phyloP scores from a whole-genome alignment of 768 basidiomycete species.

The Clitopilus hobsonii region DNA sequence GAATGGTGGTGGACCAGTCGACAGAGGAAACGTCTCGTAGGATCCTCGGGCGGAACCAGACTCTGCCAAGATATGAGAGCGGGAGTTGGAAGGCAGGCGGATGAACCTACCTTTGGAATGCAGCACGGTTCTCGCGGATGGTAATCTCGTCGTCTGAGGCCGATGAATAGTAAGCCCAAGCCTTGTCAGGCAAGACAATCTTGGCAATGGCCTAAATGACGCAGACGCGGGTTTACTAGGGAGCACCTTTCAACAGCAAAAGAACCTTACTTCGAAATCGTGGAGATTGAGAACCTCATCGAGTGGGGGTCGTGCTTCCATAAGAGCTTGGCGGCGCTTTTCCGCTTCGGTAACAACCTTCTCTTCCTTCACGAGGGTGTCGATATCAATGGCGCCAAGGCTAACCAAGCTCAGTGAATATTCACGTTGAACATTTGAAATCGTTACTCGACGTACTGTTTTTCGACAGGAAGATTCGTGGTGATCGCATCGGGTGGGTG shows the following conservation, averaged over 20 bases:
- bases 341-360: conserved; percentile 67
- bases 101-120: conserved; percentile 69
- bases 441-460: conserved; percentile 66
- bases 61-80: conserved; percentile 23
- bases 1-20: conserved; percentile 72
- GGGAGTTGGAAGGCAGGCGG: not conserved
- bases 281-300: conserved; percentile 83
- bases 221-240: conserved; percentile 3
- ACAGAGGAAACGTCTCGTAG: conserved; percentile 79
- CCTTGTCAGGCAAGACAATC: conserved; percentile 73
- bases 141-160: conserved; percentile 95
- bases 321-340: conserved; percentile 56
- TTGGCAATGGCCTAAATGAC: conserved; percentile 66
- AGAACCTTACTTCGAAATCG: conserved; percentile 76
- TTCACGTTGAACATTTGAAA: too few species aligned
- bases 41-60: conserved; percentile 91
- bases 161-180: conserved; percentile 94
- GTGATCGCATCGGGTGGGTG: conserved; percentile 80
- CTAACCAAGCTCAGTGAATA: too few species aligned
- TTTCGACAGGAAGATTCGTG: conserved; percentile 72
- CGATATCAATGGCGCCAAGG: conserved; percentile 66
- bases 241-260: not conserved
- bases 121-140: conserved; percentile 79
- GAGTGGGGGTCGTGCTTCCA: conserved; percentile 64
- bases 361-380: conserved; percentile 57